These are phyloP conservation scores for Scutellaria minor DNA, from an alignment of 257 asterid species.

Conservation along the genomic window DNA sequence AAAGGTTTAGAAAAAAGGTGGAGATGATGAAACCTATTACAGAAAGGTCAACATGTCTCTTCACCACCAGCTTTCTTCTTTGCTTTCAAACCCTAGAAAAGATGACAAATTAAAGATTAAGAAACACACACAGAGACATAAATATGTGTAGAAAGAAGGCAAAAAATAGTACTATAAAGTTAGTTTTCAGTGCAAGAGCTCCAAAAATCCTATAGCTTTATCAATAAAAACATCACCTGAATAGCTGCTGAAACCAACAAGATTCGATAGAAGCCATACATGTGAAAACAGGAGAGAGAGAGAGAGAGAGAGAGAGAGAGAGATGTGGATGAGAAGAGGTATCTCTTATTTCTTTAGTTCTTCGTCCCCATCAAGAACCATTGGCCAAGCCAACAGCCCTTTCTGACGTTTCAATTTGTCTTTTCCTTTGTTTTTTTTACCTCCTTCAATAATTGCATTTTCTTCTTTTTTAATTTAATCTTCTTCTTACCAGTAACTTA, in stretches of 20 bases:
- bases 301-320: slow-evolving; percentile 45
- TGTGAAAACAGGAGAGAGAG: slow-evolving; percentile 50
- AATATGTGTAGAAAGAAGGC: slow-evolving; percentile 33
- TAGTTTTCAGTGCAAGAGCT: slow-evolving; percentile 38
- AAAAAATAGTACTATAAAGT: slow-evolving; percentile 37
- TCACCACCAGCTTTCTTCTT: too few species aligned
- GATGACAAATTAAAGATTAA: slow-evolving; percentile 11
- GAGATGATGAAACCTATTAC: slow-evolving; percentile 39
- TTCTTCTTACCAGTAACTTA: slow-evolving; percentile 7
- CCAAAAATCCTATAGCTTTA: slow-evolving; percentile 45
- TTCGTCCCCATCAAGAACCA: slow-evolving; percentile 54
- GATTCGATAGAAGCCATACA: slow-evolving; percentile 67
- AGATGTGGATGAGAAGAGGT: slow-evolving; percentile 73
- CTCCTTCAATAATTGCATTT: slow-evolving; percentile 49
- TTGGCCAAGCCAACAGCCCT: slow-evolving; percentile 54
- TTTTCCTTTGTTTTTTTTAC: slow-evolving; percentile 58
- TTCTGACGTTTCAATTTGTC: slow-evolving; percentile 82
- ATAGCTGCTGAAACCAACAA: slow-evolving; percentile 59
- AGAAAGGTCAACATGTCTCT: slow-evolving; percentile 39
- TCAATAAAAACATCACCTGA: slow-evolving; percentile 61
- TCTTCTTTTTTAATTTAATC: slow-evolving; percentile 10
- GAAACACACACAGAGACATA: slow-evolving; percentile 9
- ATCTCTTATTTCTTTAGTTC: slow-evolving; percentile 50
- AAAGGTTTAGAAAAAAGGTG: slow-evolving; percentile 37
- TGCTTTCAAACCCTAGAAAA: neutral